These are phyloP conservation scores for Uronychia setigera DNA, from an alignment of 73 alveolate genomes.

Conservation along the genomic window DNA sequence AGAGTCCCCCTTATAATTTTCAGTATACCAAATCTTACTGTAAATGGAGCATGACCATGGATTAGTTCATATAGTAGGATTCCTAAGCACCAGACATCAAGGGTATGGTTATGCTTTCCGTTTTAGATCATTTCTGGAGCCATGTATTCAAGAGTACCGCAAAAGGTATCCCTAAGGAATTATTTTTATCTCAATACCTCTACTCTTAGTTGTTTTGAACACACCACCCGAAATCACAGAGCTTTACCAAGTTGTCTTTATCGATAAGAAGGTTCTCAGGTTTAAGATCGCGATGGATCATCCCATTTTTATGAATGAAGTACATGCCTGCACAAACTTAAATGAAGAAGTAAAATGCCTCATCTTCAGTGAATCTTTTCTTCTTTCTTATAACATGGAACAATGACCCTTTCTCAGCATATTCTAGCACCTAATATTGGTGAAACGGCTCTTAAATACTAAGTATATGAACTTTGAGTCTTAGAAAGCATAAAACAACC, in stretches of 20 bases:
- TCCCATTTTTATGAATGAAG: slow-evolving; percentile 73
- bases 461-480: slow-evolving; percentile 72
- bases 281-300: slow-evolving; percentile 90
- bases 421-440: slow-evolving; percentile 52
- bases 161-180: slow-evolving; percentile 93
- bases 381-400: slow-evolving; percentile 65
- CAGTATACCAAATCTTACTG: slow-evolving; percentile 30
- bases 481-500: slow-evolving; percentile 82
- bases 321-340: slow-evolving; percentile 75
- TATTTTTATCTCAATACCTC: slow-evolving; percentile 53
- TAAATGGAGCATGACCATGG: slow-evolving; percentile 92
- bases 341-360: slow-evolving; percentile 79
- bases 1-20: slow-evolving; percentile 36
- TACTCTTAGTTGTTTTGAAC: slow-evolving; percentile 44
- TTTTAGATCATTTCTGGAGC: slow-evolving; percentile 97
- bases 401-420: slow-evolving; percentile 80
- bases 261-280: slow-evolving; percentile 95
- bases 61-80: slow-evolving; percentile 87
- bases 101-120: slow-evolving; percentile 79
- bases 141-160: slow-evolving; percentile 99
- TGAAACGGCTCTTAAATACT: slow-evolving; percentile 15
- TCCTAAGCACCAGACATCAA: slow-evolving; percentile 96
- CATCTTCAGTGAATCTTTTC: slow-evolving; percentile 71
- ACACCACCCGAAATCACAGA: slow-evolving; percentile 99
- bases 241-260: slow-evolving; percentile 77